Evolutionary conservation across 2,329 filamentous ascomycete genomes (phyloP), one percentile per base, ranked within the genome.

Genomic region (Chalaropsis thielavioides): DNA sequence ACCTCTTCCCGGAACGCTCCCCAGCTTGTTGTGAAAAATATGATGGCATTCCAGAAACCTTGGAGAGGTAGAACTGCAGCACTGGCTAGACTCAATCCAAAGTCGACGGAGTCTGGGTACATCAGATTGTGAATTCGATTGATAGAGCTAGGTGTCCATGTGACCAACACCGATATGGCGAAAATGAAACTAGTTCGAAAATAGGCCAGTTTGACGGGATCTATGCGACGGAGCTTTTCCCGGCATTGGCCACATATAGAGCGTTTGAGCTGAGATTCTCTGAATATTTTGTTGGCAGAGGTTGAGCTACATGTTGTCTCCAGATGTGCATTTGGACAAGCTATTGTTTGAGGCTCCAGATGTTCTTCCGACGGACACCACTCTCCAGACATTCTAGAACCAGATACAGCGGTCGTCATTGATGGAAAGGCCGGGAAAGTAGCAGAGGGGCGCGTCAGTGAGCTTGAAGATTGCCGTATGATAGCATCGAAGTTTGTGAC

Each of bases 21-120:
- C 75, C 77, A 80, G 68, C 79, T 89, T 1, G 87, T 88, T 4
- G 81, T 81, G 67, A 88, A 82, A 74, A 91, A 92, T 65, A 94
- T 89, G 63, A 89, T 76, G 38, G 84, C 82, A 71, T 92, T 92
- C 88, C 89, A 92, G 40, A 90, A 81, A 0, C 89, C 89, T 72
- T 92, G 89, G 0, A 90, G 77, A 0, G 89, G 88, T 3, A 92
- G 77, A 0, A 92, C 88, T 1, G 89, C 78, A 1, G 86, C 85
- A 6, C 86, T 85, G 0, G 83, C 81, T 62, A 90, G 80, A 71
- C 88, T 87, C 62, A 90, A 81, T 11, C 79, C 81, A 71, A 84
- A 92, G 66, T 79, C 81, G 38, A 79, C 77, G 8, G 75, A 70
- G 13, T 78, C 71, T 0, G 82, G 81, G 62, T 81, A 74, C 7